Percentiles rank a stretch among this genome's conserved stretches.
Evolutionary conservation across 306 rosid genomes (phyloP).

Genomic region (Cucurbita argyrosperma): DNA sequence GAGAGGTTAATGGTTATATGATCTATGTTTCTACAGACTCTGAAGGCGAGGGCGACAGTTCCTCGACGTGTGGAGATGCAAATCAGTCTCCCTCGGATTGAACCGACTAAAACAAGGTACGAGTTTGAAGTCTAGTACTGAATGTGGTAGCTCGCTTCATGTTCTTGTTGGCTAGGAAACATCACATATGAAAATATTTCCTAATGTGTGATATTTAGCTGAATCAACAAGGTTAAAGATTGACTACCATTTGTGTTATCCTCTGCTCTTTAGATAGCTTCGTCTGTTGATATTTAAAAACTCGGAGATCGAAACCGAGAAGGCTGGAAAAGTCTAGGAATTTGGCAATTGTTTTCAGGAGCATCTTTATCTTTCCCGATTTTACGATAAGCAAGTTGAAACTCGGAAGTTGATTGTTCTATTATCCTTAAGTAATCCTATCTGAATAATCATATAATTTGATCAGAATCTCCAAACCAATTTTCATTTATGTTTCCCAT

Average conservation of each 20-base stretch:
- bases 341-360: background rate
- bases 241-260: background rate
- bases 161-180: background rate
- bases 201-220: background rate
- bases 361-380: background rate
- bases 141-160: background rate
- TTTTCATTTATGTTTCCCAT: background rate
- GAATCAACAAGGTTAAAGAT: background rate
- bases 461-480: background rate
- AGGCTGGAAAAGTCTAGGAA: background rate
- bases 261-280: background rate
- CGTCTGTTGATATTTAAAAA: background rate
- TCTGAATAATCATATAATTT: background rate
- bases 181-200: background rate
- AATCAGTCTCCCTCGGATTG: conserved; percentile 35
- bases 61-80: conserved; percentile 52
- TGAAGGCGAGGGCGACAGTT: conserved; percentile 37
- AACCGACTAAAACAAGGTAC: conserved; percentile 9
- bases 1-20: background rate
- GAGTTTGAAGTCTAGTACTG: background rate
- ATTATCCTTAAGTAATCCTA: background rate
- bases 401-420: background rate
- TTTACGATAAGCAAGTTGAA: background rate
- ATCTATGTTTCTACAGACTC: conserved; percentile 36
- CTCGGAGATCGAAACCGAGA: background rate